phyloP scores from a whole-genome alignment of 2,329 filamentous ascomycete genomes.

The Exserohilum turcica region DNA sequence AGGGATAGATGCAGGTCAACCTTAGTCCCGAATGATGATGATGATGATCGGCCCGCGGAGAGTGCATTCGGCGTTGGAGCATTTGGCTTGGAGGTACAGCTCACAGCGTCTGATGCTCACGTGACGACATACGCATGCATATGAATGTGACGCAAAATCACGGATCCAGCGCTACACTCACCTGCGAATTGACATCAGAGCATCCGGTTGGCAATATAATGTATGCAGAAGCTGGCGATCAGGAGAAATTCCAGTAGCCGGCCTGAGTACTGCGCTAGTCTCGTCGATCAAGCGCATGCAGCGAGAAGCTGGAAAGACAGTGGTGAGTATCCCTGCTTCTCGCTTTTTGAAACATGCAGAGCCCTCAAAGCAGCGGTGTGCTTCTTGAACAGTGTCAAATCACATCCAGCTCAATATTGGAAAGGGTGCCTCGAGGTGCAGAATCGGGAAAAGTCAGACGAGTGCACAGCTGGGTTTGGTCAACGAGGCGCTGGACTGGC shows the following conservation, averaged over 20 bases:
- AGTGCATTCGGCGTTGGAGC: not conserved
- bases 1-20: conserved; percentile 6
- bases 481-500: not conserved
- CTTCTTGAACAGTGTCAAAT: not conserved
- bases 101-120: not conserved
- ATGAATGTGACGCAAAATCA: too few relatives aligned
- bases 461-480: not conserved
- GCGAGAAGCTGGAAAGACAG: not conserved
- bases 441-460: not conserved
- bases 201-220: too few relatives aligned
- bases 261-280: not conserved
- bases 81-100: not conserved
- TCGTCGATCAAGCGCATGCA: not conserved
- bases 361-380: conserved; percentile 4
- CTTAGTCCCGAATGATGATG: not conserved
- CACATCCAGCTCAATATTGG: not conserved
- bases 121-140: conserved; percentile 1
- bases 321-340: not conserved
- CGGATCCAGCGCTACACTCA: too few relatives aligned
- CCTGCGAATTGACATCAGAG: too few relatives aligned
- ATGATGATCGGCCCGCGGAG: conserved; percentile 4
- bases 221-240: not conserved
- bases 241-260: not conserved
- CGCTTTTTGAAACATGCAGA: not conserved
- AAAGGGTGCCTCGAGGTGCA: not conserved